These are phyloP conservation scores for Fusarium caatingaense DNA, from an alignment of 2,329 filamentous ascomycete genomes.

Conservation along the genomic window DNA sequence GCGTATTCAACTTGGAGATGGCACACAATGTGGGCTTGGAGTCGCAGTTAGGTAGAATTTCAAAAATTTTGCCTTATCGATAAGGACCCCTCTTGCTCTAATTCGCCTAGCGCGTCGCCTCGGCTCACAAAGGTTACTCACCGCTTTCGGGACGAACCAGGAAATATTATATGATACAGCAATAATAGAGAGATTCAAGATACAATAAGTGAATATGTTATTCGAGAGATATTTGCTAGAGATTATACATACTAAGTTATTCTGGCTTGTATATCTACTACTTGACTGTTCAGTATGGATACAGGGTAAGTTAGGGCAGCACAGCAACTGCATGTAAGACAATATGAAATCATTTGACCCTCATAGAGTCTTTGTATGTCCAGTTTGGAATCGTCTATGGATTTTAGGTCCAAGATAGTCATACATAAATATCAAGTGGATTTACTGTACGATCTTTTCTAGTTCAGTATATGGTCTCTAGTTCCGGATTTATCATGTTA, in stretches of 20 bases:
- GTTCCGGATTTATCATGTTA: no score
- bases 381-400: rapidly evolving
- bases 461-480: no score
- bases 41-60: constrained; percentile 46
- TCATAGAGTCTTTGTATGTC: not conserved
- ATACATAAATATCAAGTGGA: not conserved
- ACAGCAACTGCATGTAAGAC: not conserved
- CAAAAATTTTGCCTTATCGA: constrained; percentile 56
- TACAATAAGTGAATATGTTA: no score
- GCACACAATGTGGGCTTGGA: constrained; percentile 45
- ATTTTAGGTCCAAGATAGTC: not conserved
- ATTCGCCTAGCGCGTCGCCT: constrained; percentile 43
- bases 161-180: not conserved
- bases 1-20: constrained; percentile 34
- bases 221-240: rapidly evolving
- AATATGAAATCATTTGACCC: not conserved
- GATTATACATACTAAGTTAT: not conserved
- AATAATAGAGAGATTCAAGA: not conserved
- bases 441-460: no score
- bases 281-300: not conserved
- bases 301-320: not conserved
- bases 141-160: constrained; percentile 45
- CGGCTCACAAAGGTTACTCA: constrained; percentile 38
- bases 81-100: constrained; percentile 52
- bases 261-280: no score